A percentile compares a stretch with the other conserved stretches of the same genome.
These are phyloP conservation scores for Colletotrichum gigasporum DNA, from an alignment of 2,329 filamentous ascomycete genomes.

Conservation along the genomic window DNA sequence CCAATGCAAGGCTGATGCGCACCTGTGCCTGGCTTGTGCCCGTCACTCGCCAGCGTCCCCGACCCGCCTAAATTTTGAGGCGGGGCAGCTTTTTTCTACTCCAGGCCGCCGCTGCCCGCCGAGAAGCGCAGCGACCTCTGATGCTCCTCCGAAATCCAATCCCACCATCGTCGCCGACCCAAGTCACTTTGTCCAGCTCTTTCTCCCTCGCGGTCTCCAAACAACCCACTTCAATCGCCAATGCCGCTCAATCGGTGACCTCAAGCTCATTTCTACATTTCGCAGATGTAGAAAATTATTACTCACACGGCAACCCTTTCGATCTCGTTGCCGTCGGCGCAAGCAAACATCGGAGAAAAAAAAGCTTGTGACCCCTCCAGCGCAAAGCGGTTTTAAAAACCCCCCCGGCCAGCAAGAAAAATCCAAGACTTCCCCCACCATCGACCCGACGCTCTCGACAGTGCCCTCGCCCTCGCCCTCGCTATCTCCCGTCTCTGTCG, in stretches of 20 bases:
- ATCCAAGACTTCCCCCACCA: neutral
- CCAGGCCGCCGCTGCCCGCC: neutral
- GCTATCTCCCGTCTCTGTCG: neutral
- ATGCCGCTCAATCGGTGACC: conserved; percentile 6
- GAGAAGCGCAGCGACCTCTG: conserved; percentile 6
- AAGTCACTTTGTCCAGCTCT: conserved; percentile 10
- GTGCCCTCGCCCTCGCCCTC: no score
- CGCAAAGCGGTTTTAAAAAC: no score
- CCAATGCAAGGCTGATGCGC: conserved; percentile 21
- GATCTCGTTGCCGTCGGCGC: neutral
- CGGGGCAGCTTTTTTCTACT: conserved; percentile 18
- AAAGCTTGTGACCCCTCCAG: no score
- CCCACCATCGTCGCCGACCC: conserved; percentile 33
- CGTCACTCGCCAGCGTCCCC: neutral
- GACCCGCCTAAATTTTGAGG: neutral
- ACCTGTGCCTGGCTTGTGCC: neutral
- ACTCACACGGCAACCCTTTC: neutral
- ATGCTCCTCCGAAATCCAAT: conserved; percentile 9
- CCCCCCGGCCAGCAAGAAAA: neutral
- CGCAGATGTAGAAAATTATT: neutral
- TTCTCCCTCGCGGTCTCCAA: no score
- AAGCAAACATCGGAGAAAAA: neutral
- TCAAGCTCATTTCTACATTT: neutral
- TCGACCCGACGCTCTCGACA: no score
- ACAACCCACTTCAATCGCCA: neutral